Evolutionary conservation across 805 yeast genomes (phyloP).

Genomic region (Saccharomycopsis oosterbeekiorum): DNA sequence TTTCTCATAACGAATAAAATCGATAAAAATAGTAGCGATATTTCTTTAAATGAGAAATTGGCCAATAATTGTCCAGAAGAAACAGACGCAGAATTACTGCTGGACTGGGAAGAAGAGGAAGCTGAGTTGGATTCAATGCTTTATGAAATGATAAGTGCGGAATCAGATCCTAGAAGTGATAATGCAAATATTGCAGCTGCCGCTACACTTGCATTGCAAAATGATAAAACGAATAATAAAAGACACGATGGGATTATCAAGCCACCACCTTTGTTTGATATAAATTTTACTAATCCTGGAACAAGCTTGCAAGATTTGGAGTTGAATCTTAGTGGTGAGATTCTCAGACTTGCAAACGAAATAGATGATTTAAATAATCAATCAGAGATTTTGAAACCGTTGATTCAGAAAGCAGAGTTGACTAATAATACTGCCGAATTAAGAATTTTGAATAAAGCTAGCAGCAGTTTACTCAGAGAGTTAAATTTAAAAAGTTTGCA

Average conservation of each 20-base stretch:
- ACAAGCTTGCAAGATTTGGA: not conserved
- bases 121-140: constrained; percentile 19
- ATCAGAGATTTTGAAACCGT: constrained; percentile 50
- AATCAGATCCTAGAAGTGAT: constrained; percentile 23
- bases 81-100: not conserved
- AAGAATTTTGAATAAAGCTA: constrained; percentile 58
- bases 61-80: not conserved
- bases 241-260: not conserved
- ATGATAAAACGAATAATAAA: not conserved
- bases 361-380: constrained; percentile 54
- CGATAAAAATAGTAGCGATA: not conserved
- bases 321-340: constrained; percentile 56
- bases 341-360: constrained; percentile 45
- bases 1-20: not conserved
- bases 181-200: constrained; percentile 38
- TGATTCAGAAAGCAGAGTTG: constrained; percentile 72
- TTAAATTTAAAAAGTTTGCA: constrained; percentile 64
- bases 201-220: constrained; percentile 48
- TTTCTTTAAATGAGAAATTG: not conserved
- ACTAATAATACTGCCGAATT: constrained; percentile 68
- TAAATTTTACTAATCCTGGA: not conserved
- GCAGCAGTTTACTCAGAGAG: constrained; percentile 57
- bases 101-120: constrained; percentile 3
- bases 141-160: constrained; percentile 19
- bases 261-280: not conserved